A percentile compares a stretch with the other conserved stretches of the same genome.
Evolutionary conservation across 2,329 filamentous ascomycete genomes (phyloP).

Genomic region (Salinomyces thailandicus): DNA sequence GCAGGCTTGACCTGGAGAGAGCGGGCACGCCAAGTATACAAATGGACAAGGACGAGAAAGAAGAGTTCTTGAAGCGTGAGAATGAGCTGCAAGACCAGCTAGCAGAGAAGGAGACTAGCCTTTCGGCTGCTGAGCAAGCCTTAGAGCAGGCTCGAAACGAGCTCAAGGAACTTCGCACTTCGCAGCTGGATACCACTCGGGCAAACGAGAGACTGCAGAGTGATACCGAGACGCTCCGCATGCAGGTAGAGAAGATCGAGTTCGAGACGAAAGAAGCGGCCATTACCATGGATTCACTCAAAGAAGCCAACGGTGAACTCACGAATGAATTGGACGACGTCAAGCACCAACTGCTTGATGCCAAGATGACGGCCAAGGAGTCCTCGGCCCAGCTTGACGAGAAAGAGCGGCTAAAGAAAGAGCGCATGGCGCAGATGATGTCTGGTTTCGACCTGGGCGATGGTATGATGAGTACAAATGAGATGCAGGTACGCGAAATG

Average conservation of each 20-base stretch:
- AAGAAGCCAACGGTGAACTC: slow-evolving; percentile 89
- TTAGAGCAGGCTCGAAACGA: slow-evolving; percentile 80
- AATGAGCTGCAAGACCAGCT: slow-evolving; percentile 97
- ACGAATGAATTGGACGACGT: slow-evolving; percentile 87
- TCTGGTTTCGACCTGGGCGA: slow-evolving; percentile 90
- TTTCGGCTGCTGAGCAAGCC: slow-evolving; percentile 67
- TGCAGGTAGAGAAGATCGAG: slow-evolving; percentile 89
- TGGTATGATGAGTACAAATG: slow-evolving; percentile 88
- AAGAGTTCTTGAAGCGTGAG: slow-evolving; percentile 88
- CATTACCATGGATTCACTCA: slow-evolving; percentile 95
- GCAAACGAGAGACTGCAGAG: slow-evolving; percentile 79
- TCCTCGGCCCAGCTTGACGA: slow-evolving; percentile 82
- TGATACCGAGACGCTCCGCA: slow-evolving; percentile 85
- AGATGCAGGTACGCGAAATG: slow-evolving; percentile 70
- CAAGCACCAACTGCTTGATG: slow-evolving; percentile 90
- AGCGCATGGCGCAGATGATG: slow-evolving; percentile 99
- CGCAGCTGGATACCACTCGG: slow-evolving; percentile 69
- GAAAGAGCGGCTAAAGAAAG: slow-evolving; percentile 97
- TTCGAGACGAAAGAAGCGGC: slow-evolving; percentile 95
- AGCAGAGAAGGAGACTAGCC: slow-evolving; percentile 78
- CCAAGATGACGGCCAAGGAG: slow-evolving; percentile 94
- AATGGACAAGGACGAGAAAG: slow-evolving; percentile 90
- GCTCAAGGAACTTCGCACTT: slow-evolving; percentile 72
- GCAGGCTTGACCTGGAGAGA: slow-evolving; percentile 60
- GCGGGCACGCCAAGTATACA: slow-evolving; percentile 78